A percentile compares a stretch with the other conserved stretches of the same genome.
Conservation (phyloP, 2,329 filamentous ascomycete species). For the Penicillium crustosum region DNA sequence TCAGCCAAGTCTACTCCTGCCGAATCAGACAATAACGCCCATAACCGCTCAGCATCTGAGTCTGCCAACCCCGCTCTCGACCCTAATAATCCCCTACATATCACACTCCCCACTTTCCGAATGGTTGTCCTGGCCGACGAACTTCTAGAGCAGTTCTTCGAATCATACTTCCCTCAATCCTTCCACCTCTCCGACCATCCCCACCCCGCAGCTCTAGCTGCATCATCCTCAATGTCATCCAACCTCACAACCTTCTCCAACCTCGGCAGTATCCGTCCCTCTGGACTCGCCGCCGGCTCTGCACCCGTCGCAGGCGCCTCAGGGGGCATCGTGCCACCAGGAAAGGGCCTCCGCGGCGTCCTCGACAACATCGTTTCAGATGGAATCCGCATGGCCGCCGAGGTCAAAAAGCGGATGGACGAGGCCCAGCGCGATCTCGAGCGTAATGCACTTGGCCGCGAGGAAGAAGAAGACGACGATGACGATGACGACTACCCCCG, state of each 20-base stretch:
- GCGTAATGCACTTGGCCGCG: constrained; percentile 68
- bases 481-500: constrained; percentile 63
- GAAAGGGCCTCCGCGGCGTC: constrained; percentile 82
- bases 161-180: constrained; percentile 88
- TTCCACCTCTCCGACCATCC: constrained; percentile 78
- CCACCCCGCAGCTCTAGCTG: constrained; percentile 47
- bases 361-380: constrained; percentile 97
- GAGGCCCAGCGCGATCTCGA: constrained; percentile 92
- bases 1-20: constrained; percentile 8
- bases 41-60: constrained; percentile 65
- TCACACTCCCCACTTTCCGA: constrained; percentile 94
- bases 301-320: constrained; percentile 50
- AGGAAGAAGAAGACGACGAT: constrained; percentile 68
- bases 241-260: constrained; percentile 85
- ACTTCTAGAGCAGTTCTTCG: constrained; percentile 93
- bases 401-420: constrained; percentile 89
- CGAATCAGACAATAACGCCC: constrained; percentile 18
- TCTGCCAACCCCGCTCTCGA: constrained; percentile 88
- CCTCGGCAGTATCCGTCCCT: constrained; percentile 54
- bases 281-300: constrained; percentile 39
- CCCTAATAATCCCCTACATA: constrained; percentile 87
- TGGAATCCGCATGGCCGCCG: constrained; percentile 91
- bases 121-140: constrained; percentile 98
- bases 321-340: constrained; percentile 61
- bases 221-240: constrained; percentile 55